A percentile compares a stretch with the other conserved stretches of the same genome.
Evolutionary conservation across 2,329 filamentous ascomycete species (phyloP).

Genomic region (Calonectria honghensis): DNA sequence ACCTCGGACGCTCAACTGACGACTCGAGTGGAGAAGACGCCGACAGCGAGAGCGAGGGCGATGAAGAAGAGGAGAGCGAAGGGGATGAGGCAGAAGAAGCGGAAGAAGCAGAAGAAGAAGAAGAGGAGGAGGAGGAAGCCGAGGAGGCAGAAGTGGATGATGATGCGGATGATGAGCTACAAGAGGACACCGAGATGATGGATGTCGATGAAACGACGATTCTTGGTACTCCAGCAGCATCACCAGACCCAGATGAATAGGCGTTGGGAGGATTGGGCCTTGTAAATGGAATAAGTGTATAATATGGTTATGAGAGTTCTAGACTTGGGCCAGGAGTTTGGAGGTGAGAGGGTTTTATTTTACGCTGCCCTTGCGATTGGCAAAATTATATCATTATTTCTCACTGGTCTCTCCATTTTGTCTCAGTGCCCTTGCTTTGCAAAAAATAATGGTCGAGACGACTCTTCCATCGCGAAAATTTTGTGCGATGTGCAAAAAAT

Average conservation of each 20-base stretch:
- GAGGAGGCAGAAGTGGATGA: constrained; percentile 44
- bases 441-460: not conserved
- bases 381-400: not conserved
- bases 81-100: constrained; percentile 47
- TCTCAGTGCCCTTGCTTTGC: not conserved
- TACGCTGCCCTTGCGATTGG: not conserved
- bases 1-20: constrained; percentile 60
- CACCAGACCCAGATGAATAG: constrained; percentile 32
- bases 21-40: constrained; percentile 61
- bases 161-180: constrained; percentile 44
- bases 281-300: constrained; percentile 37
- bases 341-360: not conserved
- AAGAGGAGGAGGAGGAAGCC: constrained; percentile 47
- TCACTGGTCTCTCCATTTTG: not conserved
- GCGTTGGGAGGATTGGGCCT: constrained; percentile 1
- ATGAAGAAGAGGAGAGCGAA: constrained; percentile 54
- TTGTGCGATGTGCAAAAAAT: not conserved
- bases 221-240: constrained; percentile 10
- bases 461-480: too few species aligned
- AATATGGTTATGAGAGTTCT: constrained; percentile 20
- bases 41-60: constrained; percentile 60
- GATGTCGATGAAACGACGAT: constrained; percentile 34
- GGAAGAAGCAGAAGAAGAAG: constrained; percentile 52
- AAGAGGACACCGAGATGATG: constrained; percentile 45
- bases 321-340: constrained; percentile 27